Base-by-base conservation (phyloP, 345 rosid species). In the Cardiospermum halicacabum region DNA sequence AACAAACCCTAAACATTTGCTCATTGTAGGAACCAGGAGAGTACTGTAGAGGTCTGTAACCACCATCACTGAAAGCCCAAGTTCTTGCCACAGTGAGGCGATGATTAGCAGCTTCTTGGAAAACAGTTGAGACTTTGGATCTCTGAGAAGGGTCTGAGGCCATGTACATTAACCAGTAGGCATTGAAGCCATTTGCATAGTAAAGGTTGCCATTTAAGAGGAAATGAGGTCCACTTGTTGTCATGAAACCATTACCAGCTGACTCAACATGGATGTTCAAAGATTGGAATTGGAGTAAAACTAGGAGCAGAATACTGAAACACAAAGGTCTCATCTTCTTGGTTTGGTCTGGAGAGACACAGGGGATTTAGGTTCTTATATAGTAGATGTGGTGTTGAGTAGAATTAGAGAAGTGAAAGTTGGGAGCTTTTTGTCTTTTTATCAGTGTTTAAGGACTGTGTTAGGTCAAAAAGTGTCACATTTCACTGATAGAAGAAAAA, bases 21-120 rank as follows among this genome's bases (percentile, higher is more conserved):
- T 92, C 89, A 67, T 80, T 84, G 80, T 87, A 92, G 71, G 78
- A 73, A 62, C 96, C 98, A 60, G 96, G 98, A 22, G 89, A 73
- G 65, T 26, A 56, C 76, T 87, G 95, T 1, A 89, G 74, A 56
- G 96, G 83, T 62, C 89, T 79, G 39, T 88, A 90, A 58, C 91
- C 96, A 37, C 85, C 97, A 43, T 93, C 96, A 54, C 89, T 93
- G 65, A 87, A 93, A 61, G 96, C 96, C 97, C 98, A 85, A 48
- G 96, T 87, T 77, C 98, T 83, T 51, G 88, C 94, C 5, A 93
- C 83, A 0, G 91, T 70, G 62, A 90, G 82, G 50, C 95, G 95
- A 72, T 77, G 92, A 21, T 71, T 50, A 53, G 80, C 65, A 5
- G 99, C 97, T 34, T 89, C 89, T 21, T 74, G 83, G 27, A 91